Base-by-base conservation (phyloP, 345 rosid species). In the Clarkia xantiana region DNA sequence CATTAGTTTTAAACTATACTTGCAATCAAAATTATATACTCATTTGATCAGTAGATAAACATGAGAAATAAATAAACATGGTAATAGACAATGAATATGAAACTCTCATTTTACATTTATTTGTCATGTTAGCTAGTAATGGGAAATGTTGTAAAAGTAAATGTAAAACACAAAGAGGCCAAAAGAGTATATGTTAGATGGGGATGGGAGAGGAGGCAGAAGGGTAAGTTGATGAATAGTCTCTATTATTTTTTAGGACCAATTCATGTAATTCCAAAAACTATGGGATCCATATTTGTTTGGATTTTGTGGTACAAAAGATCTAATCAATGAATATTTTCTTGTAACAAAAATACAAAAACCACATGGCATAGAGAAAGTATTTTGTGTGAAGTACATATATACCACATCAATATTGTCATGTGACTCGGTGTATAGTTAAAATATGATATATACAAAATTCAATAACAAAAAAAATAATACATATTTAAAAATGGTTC, bases 201-300 rank as follows among this genome's bases (percentile, higher is more conserved):
- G 52, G 3, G 40, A 25, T 12, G 34, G 40, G 11, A 25, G 52
- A 14, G 36, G 52, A 48, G 52, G 52, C 52, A 48, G 40, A 48
- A 48, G 17, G 52, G 52, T 14, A 25, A 20, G 5, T 48, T 22
- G 39, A 14, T 48, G 52, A 48, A 6, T 22, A 14, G 52, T 23
- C 40, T 3, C 50, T 22, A 22, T 48, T 23, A 48, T 18, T 13
- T 5, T 12, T 48, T 48, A 22, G 25, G 39, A 16, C 15, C 52
- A 25, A 22, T 48, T 23, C 7, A 10, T 7, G 10, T 18, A 48
- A 23, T 17, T 4, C 10, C 6, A 22, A 22, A 22, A 2, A 22
- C 18, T 11, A 9, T 25, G 11, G 50, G 50, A 2, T 11, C 50
- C 50, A 17, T 12, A 1, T 1, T 18, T 46, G 11, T 14, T 44